Evolutionary conservation across 1,139 yeast species (phyloP), one percentile per base, ranked within the genome.

Genomic region (Suhomyces kunorum): DNA sequence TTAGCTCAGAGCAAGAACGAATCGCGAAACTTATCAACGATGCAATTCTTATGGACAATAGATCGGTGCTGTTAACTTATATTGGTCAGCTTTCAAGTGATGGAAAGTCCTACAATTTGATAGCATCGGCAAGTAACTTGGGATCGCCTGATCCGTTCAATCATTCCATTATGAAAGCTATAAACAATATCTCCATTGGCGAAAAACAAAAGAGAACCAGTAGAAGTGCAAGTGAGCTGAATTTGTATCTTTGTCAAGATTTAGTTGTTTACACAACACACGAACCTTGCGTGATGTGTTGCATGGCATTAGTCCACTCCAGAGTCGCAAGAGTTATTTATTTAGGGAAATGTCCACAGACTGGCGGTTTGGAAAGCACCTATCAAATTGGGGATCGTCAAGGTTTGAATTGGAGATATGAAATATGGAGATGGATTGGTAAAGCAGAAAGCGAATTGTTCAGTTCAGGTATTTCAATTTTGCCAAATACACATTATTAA

Each of bases 221-320:
- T 8, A 15, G 31, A 6, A 28, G 48, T 7, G 20, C 12, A 13
- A 36, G 34, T 29, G 39, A 26, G 9, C 48, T 43, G 7, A 45
- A 48, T 16, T 45, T 42, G 14, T 94, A 94, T 56, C 71, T 94
- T 8, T 90, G 98, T 55, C 77, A 83, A 33, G 78, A 81, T 42
- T 74, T 81, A 48, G 81, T 86, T 45, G 89, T 92, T 0, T 89
- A 87, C 55, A 85, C 94, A 1, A 85, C 96, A 0, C 96, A 89
- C 57, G 98, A 94, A 58, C 99, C 98, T 1, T 94, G 98, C 58
- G 78, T 87, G 0, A 94, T 92, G 98, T 94, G 99, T 56, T 68
- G 87, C 7, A 94, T 94, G 99, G 98, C 98, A 0, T 68, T 94
- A 26, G 83, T 90, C 8, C 98, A 94, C 59, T 90, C 98, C 1